Percentiles rank a stretch among this genome's conserved stretches.
Conservation (phyloP, 2,329 filamentous ascomycete species). For the Aspergillus ochraceus region DNA sequence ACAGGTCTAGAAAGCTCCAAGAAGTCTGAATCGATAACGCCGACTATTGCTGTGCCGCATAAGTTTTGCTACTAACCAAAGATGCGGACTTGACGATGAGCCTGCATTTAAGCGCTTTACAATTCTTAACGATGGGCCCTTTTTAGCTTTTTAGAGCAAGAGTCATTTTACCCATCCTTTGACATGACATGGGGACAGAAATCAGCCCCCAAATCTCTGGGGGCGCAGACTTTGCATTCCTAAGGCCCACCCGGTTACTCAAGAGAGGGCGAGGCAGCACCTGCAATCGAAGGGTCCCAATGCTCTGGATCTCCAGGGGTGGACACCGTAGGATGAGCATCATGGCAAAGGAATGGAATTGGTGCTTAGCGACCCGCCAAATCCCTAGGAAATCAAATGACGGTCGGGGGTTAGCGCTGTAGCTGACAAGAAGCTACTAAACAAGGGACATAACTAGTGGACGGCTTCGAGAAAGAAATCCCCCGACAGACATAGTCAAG, state of each 20-base stretch:
- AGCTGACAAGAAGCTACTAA: slow-evolving; percentile 9
- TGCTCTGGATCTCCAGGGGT: slow-evolving; percentile 23
- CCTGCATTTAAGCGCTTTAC: slow-evolving; percentile 40
- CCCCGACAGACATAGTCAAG: neutral
- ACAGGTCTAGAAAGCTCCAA: slow-evolving; percentile 34
- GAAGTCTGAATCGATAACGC: slow-evolving; percentile 26
- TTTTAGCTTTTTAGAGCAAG: slow-evolving; percentile 12
- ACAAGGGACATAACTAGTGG: slow-evolving; percentile 6
- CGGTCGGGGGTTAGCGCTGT: slow-evolving; percentile 23
- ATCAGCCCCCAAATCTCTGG: slow-evolving; percentile 34
- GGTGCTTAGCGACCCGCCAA: slow-evolving; percentile 16
- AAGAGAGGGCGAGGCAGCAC: slow-evolving; percentile 16
- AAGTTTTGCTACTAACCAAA: slow-evolving; percentile 23
- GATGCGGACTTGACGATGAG: slow-evolving; percentile 31
- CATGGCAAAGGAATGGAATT: slow-evolving; percentile 14
- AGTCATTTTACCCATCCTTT: slow-evolving; percentile 13
- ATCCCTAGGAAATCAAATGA: slow-evolving; percentile 17
- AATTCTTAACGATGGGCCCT: slow-evolving; percentile 27
- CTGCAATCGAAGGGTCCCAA: slow-evolving; percentile 21
- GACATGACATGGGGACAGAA: slow-evolving; percentile 20
- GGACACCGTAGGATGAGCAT: slow-evolving; percentile 17
- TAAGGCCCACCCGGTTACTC: slow-evolving; percentile 23
- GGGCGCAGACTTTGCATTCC: slow-evolving; percentile 31
- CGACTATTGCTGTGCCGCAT: slow-evolving; percentile 31
- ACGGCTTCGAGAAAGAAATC: neutral